Percentiles rank a stretch among this genome's conserved stretches.
These are phyloP conservation scores for Alternaria ventricosa DNA, from an alignment of 2,329 filamentous ascomycete genomes.

Conservation along the genomic window DNA sequence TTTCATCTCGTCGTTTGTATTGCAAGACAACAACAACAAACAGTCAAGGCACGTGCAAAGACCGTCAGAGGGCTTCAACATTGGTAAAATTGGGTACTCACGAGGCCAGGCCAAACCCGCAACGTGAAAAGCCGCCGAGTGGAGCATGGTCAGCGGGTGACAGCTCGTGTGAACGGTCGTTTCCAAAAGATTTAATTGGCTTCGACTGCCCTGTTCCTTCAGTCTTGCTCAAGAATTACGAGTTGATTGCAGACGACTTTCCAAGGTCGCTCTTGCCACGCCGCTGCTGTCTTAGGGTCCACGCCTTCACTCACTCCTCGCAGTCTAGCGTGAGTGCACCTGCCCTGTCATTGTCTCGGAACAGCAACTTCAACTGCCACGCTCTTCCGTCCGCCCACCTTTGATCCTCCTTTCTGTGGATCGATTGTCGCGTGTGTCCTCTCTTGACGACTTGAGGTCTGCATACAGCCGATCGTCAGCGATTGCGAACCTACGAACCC, in stretches of 20 bases:
- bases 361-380: background rate
- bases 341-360: background rate
- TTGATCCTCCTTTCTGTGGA: background rate
- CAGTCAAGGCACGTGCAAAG: background rate
- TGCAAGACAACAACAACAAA: constrained; percentile 1
- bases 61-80: background rate
- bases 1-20: constrained; percentile 1
- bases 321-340: background rate
- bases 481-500: constrained; percentile 9
- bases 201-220: background rate
- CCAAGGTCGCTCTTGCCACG: background rate
- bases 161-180: background rate
- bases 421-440: background rate
- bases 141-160: background rate
- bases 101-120: background rate
- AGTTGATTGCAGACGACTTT: background rate
- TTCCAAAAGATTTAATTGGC: background rate
- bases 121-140: background rate
- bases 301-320: background rate
- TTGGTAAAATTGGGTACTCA: background rate
- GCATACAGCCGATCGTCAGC: constrained; percentile 8
- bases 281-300: constrained; percentile 8
- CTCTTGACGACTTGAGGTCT: background rate
- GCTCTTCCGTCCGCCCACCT: background rate
- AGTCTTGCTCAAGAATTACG: background rate